Evolutionary conservation across 2,329 filamentous ascomycete species (phyloP), one percentile per base, ranked within the genome.

Genomic region (Microsporum ferrugineum): DNA sequence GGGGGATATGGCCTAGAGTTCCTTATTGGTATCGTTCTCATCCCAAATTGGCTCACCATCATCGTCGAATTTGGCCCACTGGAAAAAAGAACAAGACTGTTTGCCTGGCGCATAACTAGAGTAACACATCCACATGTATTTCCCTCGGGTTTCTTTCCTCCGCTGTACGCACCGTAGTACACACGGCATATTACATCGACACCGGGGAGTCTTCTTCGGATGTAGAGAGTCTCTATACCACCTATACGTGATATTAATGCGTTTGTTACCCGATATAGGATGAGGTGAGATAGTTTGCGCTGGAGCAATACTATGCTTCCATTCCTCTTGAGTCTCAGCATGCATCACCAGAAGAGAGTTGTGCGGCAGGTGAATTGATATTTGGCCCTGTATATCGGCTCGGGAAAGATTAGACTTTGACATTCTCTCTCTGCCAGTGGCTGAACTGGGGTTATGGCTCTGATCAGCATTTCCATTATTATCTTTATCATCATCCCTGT

Each of bases 261-360:
- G 82, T 65, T 84, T 86, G 67, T 85, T 91, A 0, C 87, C 87
- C 0, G 91, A 82, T 0, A 96, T 71, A 0, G 91, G 89, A 71
- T 99, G 94, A 0, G 90, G 89, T 63, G 91, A 87, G 62, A 97
- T 88, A 2, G 86, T 84, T 57, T 81, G 79, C 0, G 88, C 86
- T 0, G 91, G 88, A 0, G 85, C 80, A 49, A 99, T 88, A 66
- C 84, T 83, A 72, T 99, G 94, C 72, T 96, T 97, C 91, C 91
- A 97, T 70, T 88, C 87, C 70, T 97, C 92, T 70, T 97, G 92
- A 89, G 96, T 97, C 71, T 95, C 90, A 0, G 92, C 91, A 69
- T 97, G 91, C 94, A 99, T 97, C 7, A 97, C 80, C 0, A 99
- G 80, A 0, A 97, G 81, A 0, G 89, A 95, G 72, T 97, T 97